Percentiles rank a stretch among this genome's conserved stretches.
Conservation (phyloP, 2,329 filamentous ascomycete species). For the Arthrobotrys sphaeroides region DNA sequence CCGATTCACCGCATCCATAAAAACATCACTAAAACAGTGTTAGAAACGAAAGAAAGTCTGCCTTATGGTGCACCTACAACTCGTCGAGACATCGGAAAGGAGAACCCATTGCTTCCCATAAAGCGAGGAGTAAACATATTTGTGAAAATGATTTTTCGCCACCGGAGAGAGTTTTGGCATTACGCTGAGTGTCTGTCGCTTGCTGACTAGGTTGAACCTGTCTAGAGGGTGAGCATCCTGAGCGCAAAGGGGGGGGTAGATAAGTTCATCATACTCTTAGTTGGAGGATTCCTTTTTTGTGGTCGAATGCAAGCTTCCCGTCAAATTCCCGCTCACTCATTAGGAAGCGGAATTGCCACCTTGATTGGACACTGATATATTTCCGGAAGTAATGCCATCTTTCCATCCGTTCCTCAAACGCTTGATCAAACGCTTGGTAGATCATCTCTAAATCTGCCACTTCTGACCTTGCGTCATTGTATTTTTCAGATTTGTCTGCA, state of each 20-base stretch:
- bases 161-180: conserved; percentile 90
- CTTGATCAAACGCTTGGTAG: conserved; percentile 58
- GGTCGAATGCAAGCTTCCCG: conserved; percentile 81
- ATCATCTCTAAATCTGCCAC: conserved; percentile 68
- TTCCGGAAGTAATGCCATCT: conserved; percentile 85
- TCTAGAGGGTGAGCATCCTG: neutral
- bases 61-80: conserved; percentile 67
- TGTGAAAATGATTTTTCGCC: conserved; percentile 98
- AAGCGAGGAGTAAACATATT: conserved; percentile 87
- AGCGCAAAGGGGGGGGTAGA: neutral
- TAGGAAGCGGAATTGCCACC: conserved; percentile 86
- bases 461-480: conserved; percentile 36
- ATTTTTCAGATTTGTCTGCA: conserved; percentile 49
- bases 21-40: conserved; percentile 74
- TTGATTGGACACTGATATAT: conserved; percentile 84
- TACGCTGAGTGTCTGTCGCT: conserved; percentile 71
- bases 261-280: conserved; percentile 71
- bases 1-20: conserved; percentile 98
- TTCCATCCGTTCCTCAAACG: conserved; percentile 69
- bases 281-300: conserved; percentile 76
- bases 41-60: conserved; percentile 24
- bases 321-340: conserved; percentile 89
- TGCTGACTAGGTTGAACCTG: conserved; percentile 71
- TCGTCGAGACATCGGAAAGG: conserved; percentile 95
- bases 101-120: conserved; percentile 98